Percentiles rank a stretch among this genome's conserved stretches.
Evolutionary conservation across 2,329 filamentous ascomycete species (phyloP).

Genomic region (Penicillium sp.): DNA sequence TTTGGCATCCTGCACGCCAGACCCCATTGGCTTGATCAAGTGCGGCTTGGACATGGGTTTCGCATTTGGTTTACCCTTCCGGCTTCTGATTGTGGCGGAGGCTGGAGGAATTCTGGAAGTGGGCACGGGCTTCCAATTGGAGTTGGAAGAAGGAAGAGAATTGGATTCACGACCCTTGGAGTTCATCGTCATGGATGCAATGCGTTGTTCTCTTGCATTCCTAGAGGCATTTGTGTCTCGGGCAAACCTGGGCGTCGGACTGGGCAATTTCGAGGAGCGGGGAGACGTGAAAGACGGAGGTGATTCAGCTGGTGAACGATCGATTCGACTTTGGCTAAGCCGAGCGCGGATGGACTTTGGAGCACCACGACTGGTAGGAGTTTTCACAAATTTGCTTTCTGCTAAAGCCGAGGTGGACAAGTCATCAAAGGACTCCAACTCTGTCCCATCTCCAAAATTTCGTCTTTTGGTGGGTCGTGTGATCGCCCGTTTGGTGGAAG

Average conservation of each 20-base stretch:
- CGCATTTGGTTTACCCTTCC: slow-evolving; percentile 36
- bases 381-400: slow-evolving; percentile 79
- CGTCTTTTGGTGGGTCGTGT: slow-evolving; percentile 66
- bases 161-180: slow-evolving; percentile 41
- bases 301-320: slow-evolving; percentile 30
- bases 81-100: slow-evolving; percentile 49
- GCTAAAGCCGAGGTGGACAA: slow-evolving; percentile 78
- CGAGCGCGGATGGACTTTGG: slow-evolving; percentile 59
- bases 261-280: slow-evolving; percentile 47
- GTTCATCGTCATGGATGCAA: slow-evolving; percentile 43
- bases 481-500: slow-evolving; percentile 64
- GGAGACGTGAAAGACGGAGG: slow-evolving; percentile 59
- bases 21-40: slow-evolving; percentile 79
- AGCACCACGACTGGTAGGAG: slow-evolving; percentile 65
- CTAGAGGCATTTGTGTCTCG: slow-evolving; percentile 64
- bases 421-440: slow-evolving; percentile 92
- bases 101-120: slow-evolving; percentile 50
- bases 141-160: slow-evolving; percentile 51
- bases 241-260: slow-evolving; percentile 59
- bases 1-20: slow-evolving; percentile 69
- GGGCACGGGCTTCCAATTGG: slow-evolving; percentile 59
- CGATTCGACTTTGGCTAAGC: slow-evolving; percentile 44
- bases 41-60: slow-evolving; percentile 62
- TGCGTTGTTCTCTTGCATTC: slow-evolving; percentile 60
- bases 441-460: slow-evolving; percentile 86